Conservation (phyloP, 2,329 filamentous ascomycete species). For the Paramyrothecium roridum region DNA sequence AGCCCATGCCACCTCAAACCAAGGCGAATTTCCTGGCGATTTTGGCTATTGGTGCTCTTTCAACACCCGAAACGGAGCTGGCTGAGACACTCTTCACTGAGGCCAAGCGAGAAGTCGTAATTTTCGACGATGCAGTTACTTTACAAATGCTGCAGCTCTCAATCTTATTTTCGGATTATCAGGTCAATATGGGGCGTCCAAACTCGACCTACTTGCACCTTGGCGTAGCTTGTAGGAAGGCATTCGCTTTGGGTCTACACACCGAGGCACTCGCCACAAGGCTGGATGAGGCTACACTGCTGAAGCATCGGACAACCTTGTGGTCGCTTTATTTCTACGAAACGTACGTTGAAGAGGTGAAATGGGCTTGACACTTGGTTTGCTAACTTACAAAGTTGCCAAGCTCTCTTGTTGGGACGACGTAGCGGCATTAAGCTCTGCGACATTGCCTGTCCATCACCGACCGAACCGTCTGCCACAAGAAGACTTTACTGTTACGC, state of each 20-base stretch:
- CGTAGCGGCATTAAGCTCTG: background rate
- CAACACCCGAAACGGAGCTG: background rate
- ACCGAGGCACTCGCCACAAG: background rate
- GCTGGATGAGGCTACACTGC: background rate
- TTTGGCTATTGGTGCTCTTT: background rate
- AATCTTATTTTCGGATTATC: slow-evolving; percentile 1
- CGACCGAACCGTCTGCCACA: background rate
- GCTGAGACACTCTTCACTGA: background rate
- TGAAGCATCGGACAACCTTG: background rate
- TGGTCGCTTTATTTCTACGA: slow-evolving; percentile 1
- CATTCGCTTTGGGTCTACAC: slow-evolving; percentile 1
- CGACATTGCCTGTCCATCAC: background rate
- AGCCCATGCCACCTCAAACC: background rate
- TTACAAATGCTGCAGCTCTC: background rate
- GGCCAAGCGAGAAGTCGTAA: background rate
- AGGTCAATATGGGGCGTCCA: slow-evolving; percentile 1
- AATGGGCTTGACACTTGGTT: background rate
- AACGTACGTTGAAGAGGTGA: background rate
- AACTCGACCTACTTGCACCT: slow-evolving; percentile 1
- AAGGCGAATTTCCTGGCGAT: background rate
- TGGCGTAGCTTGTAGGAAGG: background rate
- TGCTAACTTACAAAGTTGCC: background rate
- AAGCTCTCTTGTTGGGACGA: background rate
- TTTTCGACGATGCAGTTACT: slow-evolving; percentile 1
- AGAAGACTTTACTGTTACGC: background rate